Conservation (phyloP, 345 rosid species). For the Eucalyptus brandiana region DNA sequence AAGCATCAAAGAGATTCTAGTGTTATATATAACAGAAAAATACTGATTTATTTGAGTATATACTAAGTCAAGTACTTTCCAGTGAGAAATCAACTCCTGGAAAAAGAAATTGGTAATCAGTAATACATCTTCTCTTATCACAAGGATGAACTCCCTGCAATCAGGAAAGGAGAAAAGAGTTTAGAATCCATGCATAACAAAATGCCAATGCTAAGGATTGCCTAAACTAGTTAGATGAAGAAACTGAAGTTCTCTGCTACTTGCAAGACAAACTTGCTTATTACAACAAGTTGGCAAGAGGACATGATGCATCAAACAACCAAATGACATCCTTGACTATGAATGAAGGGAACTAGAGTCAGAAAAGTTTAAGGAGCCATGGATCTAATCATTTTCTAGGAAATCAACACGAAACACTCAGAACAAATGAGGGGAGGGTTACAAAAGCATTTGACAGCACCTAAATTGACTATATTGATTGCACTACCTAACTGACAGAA, state of each 20-base stretch:
- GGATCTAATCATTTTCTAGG: not conserved
- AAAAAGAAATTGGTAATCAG: conserved; percentile 75
- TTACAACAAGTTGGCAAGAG: not conserved
- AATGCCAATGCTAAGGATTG: not conserved
- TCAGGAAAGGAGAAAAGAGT: not conserved
- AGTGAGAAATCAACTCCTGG: conserved; percentile 91
- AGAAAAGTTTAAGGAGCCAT: not conserved
- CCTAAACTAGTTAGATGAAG: not conserved
- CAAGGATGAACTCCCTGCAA: conserved; percentile 93
- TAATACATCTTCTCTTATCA: conserved; percentile 62
- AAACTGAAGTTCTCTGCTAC: not conserved
- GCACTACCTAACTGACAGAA: not conserved
- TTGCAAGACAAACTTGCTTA: not conserved
- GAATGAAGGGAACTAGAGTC: not conserved
- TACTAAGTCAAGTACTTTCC: conserved; percentile 38
- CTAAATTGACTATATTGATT: not conserved
- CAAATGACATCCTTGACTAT: not conserved
- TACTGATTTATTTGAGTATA: not conserved
- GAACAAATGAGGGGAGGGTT: not conserved
- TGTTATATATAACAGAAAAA: not conserved
- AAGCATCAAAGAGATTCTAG: not conserved
- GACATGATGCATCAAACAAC: not conserved
- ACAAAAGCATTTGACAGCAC: not conserved
- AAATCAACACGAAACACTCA: not conserved
- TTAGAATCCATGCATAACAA: not conserved